Evolutionary conservation across 805 yeast genomes (phyloP).

Genomic region (Pichia sporocuriosa): DNA sequence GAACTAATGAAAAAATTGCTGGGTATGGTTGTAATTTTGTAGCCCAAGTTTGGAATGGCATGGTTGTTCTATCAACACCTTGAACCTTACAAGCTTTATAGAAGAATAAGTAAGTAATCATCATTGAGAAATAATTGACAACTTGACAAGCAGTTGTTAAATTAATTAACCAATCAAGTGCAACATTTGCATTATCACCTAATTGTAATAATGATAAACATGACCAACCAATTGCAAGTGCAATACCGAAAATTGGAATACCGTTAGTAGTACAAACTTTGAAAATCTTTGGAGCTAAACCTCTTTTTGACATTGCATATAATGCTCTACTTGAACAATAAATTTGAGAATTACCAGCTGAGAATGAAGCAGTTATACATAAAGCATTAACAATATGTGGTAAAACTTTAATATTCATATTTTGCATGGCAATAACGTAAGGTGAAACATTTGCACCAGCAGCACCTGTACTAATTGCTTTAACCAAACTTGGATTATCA

Average conservation of each 20-base stretch:
- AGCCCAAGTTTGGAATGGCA: conserved; percentile 46
- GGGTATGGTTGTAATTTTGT: conserved; percentile 35
- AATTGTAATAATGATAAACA: conserved; percentile 32
- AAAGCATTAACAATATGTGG: conserved; percentile 78
- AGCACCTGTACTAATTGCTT: conserved; percentile 51
- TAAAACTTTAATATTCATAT: conserved; percentile 55
- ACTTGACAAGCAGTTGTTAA: conserved; percentile 27
- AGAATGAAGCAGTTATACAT: conserved; percentile 65
- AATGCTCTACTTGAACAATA: conserved; percentile 64
- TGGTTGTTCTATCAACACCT: conserved; percentile 36
- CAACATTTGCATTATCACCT: conserved; percentile 24
- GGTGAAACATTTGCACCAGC: conserved; percentile 81
- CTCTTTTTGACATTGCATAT: conserved; percentile 63
- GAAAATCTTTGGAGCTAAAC: conserved; percentile 67
- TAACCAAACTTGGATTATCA: conserved; percentile 53
- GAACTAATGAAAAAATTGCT: conserved; percentile 23
- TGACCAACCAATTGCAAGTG: conserved; percentile 27
- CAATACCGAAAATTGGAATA: conserved; percentile 35
- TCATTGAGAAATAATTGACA: conserved; percentile 26
- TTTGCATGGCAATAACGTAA: conserved; percentile 75
- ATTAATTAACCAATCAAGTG: conserved; percentile 29
- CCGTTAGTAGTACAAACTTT: conserved; percentile 57
- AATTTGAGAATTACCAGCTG: conserved; percentile 79
- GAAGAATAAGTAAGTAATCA: conserved; percentile 53
- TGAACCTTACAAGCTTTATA: conserved; percentile 57